Base-by-base conservation (phyloP, 352 stramenopile species). In the Stramenopiles sp. region DNA sequence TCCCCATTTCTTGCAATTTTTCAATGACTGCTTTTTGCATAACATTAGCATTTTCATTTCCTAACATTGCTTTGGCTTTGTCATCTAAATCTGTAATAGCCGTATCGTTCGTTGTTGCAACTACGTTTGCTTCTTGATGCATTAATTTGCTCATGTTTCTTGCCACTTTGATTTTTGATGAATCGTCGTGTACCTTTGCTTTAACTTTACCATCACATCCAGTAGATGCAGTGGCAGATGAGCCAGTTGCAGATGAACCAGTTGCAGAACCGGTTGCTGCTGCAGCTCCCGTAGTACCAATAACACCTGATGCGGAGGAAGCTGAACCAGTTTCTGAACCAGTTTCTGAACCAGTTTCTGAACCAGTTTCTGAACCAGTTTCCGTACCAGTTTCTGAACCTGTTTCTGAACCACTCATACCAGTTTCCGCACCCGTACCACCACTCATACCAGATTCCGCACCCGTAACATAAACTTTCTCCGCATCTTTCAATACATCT, bases 361-460 rank as follows among this genome's bases (percentile, higher is more conserved):
- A 69, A 69, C 53, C 53, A 69, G 53, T 69, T 69, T 69, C 53
- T 69, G 53, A 69, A 69, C 53, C 53, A 69, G 53, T 69, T 76
- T 76, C 4, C 31, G 13, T 13, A 4, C 4, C 65, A 76, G 65
- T 76, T 13, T 4, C 65, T 76, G 13, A 76, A 76, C 13, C 13
- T 53, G 4, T 20, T 33, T 1, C 13, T 33, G 65, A 4, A 13
- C 38, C 38, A 53, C 38, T 53, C 13, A 13, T 13, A 53, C 38
- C 38, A 13, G 38, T 53, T 13, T 13, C 38, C 4, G 4, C 38
- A 13, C 38, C 38, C 13, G 38, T 53, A 13, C 4, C 31, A 13
- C 65, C 65, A 31, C 30, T 76, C 13, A 13, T 13, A 76, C 65
- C 65, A 7, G 65, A 13, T 20, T 13, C 31, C 4, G 4, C 65